Base-by-base conservation (phyloP, 1,284 basidiomycete genomes). In the Ceratorhiza oryzae-sativae region DNA sequence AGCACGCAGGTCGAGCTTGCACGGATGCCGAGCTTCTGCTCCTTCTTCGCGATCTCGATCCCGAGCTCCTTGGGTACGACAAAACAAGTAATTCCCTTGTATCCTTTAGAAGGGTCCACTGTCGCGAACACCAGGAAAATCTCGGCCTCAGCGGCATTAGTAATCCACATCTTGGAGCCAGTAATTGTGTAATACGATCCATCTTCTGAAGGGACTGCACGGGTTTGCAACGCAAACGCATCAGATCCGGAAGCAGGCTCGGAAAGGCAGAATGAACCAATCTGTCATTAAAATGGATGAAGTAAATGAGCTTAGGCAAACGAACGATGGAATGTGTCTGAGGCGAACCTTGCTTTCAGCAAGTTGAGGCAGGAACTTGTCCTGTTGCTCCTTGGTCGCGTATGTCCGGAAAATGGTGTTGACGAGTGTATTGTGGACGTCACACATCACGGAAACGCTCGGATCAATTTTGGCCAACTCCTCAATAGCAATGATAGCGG, bases 1-100 rank as follows among this genome's bases (percentile, higher is more conserved):
- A 99, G 86, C 0, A 94, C 90, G 81, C 97, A 99, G 0, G 97
- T 99, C 25, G 95, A 97, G n/a, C 94, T 97, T 0, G 97, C 95
- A 65, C 92, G 87, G 80, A 99, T 99, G 73, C 97, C 97, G 70
- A 99, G 89, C 83, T 99, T 99, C 82, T 97, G 90, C 82, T 99
- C 97, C 84, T 98, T 98, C 86, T 99, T 99, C 56, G 95, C 95
- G 75, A 99, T 95, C 81, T 98, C 85, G 75, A 99, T 87, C 18
- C 97, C 97, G 93, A 97, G 96, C 75, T 96, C 93, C 81, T 95
- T 97, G 70, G 94, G 95, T 30, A 95, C 93, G 71, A 96, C 85
- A 82, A 99, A 99, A 79, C 96, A 98, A 23, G 95, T 97, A 81
- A 99, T 99, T 42, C 97, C 97, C 83, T 98, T 99, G 87, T 99